These are phyloP conservation scores for Termitomyces sp. DNA, from an alignment of 768 basidiomycete genomes.

Conservation along the genomic window DNA sequence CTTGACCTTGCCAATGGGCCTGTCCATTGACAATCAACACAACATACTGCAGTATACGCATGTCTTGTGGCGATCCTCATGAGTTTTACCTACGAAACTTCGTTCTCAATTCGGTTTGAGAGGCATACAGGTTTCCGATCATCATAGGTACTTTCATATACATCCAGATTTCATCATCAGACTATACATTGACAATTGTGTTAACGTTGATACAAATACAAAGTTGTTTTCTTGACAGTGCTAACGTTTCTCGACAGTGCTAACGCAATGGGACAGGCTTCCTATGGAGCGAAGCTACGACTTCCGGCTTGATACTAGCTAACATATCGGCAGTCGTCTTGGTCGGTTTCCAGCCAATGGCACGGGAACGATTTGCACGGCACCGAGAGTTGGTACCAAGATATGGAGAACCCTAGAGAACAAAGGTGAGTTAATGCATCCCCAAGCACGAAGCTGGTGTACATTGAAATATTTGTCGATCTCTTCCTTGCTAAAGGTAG, in stretches of 20 bases:
- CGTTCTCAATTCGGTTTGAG: too few relatives aligned
- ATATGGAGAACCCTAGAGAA: slow-evolving; percentile 25
- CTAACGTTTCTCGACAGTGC: neutral
- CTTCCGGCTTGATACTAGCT: slow-evolving; percentile 37
- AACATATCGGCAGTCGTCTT: slow-evolving; percentile 38
- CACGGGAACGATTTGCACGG: slow-evolving; percentile 28
- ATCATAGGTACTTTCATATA: too few relatives aligned
- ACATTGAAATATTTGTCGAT: slow-evolving; percentile 37
- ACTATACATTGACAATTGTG: neutral
- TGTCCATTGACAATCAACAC: neutral
- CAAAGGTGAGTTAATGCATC: neutral
- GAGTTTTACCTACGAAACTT: neutral
- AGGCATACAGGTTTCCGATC: too few relatives aligned
- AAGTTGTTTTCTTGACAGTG: neutral
- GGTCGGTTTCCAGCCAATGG: slow-evolving; percentile 44
- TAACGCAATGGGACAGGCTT: neutral
- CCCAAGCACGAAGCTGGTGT: slow-evolving; percentile 1
- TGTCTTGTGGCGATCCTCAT: neutral
- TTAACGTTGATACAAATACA: neutral
- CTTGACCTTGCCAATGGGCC: neutral
- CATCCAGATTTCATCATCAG: too few relatives aligned
- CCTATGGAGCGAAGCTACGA: slow-evolving; percentile 20
- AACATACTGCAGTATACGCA: neutral
- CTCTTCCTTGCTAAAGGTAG: slow-evolving; percentile 43
- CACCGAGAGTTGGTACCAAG: slow-evolving; percentile 39